Percentiles rank a stretch among this genome's conserved stretches.
Conservation (phyloP, 805 yeast genomes). For the Suhomyces emberorum region DNA sequence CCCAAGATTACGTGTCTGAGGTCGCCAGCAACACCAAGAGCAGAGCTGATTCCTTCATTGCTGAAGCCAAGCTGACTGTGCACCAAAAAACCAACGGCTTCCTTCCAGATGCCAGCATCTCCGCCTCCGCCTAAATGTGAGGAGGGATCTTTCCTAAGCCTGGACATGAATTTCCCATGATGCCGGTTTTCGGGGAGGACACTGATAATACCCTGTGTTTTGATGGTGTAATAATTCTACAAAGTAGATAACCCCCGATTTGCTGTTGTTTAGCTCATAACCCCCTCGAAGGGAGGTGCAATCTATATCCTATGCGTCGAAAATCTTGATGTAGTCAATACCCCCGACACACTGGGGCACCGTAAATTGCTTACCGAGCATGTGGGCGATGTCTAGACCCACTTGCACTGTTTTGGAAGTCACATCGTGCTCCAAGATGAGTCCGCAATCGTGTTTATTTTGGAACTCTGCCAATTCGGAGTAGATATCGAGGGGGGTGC, state of each 20-base stretch:
- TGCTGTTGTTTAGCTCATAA: background rate
- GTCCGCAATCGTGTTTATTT: conserved; percentile 41
- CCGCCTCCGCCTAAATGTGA: conserved; percentile 13
- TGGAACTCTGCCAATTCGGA: conserved; percentile 55
- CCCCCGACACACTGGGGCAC: conserved; percentile 79
- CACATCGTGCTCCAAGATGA: conserved; percentile 87
- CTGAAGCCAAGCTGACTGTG: conserved; percentile 18
- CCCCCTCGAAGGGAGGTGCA: background rate
- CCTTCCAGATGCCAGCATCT: conserved; percentile 12
- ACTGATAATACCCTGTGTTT: too few relatives aligned
- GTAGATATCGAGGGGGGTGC: conserved; percentile 51
- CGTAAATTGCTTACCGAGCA: conserved; percentile 63
- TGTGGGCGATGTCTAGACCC: conserved; percentile 53
- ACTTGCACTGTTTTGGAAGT: conserved; percentile 61
- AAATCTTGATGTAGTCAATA: conserved; percentile 53
- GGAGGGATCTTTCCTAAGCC: too few relatives aligned
- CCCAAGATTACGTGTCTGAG: conserved; percentile 37
- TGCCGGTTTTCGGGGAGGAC: too few relatives aligned
- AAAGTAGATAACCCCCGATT: too few relatives aligned
- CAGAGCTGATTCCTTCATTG: conserved; percentile 29
- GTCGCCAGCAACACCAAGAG: conserved; percentile 32
- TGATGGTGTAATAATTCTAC: too few relatives aligned
- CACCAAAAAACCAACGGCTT: conserved; percentile 9
- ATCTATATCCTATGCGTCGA: background rate
- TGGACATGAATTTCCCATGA: too few relatives aligned